phyloP scores from a whole-genome alignment of 352 stramenopile species.

The Pythium rishiriense region DNA sequence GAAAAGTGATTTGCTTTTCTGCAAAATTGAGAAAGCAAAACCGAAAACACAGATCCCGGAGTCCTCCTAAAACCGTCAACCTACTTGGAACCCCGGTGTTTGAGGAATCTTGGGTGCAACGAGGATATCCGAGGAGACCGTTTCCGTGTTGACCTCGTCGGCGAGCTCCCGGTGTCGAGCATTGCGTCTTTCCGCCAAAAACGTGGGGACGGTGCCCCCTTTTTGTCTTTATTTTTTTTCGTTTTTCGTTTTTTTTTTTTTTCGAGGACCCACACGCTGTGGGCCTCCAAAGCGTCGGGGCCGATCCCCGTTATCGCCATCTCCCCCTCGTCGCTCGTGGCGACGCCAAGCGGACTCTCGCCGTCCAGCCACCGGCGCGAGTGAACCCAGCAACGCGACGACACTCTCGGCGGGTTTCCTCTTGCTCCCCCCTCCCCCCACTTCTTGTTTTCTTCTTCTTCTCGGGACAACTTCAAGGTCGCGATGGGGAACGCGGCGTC shows the following conservation, averaged over 20 bases:
- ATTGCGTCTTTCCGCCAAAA: conserved; percentile 13
- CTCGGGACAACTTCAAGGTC: not conserved
- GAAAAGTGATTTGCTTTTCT: not conserved
- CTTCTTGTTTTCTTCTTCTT: not conserved
- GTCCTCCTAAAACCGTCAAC: conserved; percentile 30
- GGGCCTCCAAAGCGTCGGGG: not conserved
- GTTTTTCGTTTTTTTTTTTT: conserved; percentile 6
- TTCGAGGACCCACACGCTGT: not conserved
- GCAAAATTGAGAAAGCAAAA: not conserved
- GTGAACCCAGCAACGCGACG: conserved; percentile 3
- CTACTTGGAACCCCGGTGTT: conserved; percentile 13
- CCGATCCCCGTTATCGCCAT: conserved; percentile 1
- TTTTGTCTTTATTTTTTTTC: not conserved
- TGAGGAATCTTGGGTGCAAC: not conserved
- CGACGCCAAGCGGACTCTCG: not conserved
- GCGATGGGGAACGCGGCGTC: conserved; percentile 32
- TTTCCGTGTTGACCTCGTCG: not conserved
- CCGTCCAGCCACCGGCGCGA: not conserved
- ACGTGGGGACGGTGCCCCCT: too few species aligned
- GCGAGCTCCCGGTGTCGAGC: not conserved
- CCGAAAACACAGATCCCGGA: not conserved
- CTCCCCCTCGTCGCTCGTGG: too few species aligned
- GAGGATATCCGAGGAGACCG: conserved; percentile 7
- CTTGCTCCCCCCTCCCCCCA: too few species aligned
- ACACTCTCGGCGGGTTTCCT: not conserved